phyloP scores from a whole-genome alignment of 2,329 filamentous ascomycete genomes.

The Neoascochyta sp. region DNA sequence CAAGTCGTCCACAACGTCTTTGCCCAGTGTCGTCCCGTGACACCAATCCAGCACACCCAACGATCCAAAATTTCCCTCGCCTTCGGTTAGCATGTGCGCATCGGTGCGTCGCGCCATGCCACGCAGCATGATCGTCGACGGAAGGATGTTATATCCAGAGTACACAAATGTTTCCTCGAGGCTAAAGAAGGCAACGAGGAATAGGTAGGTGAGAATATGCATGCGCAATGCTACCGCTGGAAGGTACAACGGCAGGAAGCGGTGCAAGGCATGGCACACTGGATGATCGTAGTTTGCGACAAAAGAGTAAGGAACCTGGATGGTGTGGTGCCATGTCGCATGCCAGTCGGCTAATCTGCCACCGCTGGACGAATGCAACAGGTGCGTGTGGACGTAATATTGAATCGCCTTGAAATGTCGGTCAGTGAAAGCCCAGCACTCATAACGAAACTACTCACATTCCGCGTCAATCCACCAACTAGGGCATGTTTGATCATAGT shows the following conservation, averaged over 20 bases:
- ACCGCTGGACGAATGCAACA: slow-evolving; percentile 56
- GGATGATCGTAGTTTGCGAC: slow-evolving; percentile 67
- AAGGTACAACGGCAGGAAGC: slow-evolving; percentile 63
- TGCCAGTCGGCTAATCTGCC: slow-evolving; percentile 42
- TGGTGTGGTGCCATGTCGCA: slow-evolving; percentile 56
- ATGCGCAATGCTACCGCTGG: slow-evolving; percentile 63
- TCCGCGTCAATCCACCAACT: slow-evolving; percentile 54
- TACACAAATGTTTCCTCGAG: slow-evolving; percentile 64
- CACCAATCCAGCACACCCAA: slow-evolving; percentile 54
- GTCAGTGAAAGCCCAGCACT: too few species aligned
- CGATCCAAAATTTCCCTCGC: slow-evolving; percentile 59
- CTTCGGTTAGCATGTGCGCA: slow-evolving; percentile 56
- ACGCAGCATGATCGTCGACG: slow-evolving; percentile 54
- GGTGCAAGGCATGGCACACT: slow-evolving; percentile 58
- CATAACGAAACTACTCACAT: slow-evolving; percentile 48
- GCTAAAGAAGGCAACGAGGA: slow-evolving; percentile 61
- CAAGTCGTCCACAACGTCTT: slow-evolving; percentile 57
- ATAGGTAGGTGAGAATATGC: slow-evolving; percentile 68
- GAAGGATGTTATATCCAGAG: slow-evolving; percentile 63
- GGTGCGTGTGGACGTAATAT: slow-evolving; percentile 70
- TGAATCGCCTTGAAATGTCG: slow-evolving; percentile 52
- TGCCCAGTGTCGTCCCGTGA: slow-evolving; percentile 43
- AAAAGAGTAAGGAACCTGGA: slow-evolving; percentile 58
- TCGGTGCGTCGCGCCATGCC: slow-evolving; percentile 58
- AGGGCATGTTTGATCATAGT: slow-evolving; percentile 54